phyloP scores from a whole-genome alignment of 352 stramenopile genomes.

The Phytopythium litorale region DNA sequence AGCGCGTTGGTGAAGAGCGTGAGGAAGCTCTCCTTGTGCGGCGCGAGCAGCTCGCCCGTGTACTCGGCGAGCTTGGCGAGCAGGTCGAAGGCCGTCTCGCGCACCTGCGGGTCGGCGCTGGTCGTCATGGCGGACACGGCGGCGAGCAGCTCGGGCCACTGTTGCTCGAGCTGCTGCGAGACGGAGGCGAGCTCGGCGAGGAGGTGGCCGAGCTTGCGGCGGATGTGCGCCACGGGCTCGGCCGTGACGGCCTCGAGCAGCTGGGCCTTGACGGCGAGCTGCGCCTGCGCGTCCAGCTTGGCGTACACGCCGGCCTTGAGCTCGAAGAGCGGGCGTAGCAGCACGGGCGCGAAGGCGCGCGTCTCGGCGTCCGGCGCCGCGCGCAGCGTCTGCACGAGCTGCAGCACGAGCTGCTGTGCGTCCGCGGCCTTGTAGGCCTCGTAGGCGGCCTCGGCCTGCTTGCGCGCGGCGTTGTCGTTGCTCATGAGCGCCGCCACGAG shows the following conservation, averaged over 20 bases:
- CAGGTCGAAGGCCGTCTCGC: conserved; percentile 75
- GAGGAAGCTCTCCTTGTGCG: conserved; percentile 79
- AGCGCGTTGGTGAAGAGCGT: conserved; percentile 72
- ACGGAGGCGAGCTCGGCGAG: conserved; percentile 71
- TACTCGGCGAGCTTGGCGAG: conserved; percentile 75
- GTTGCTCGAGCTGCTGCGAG: conserved; percentile 42
- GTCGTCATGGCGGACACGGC: conserved; percentile 59
- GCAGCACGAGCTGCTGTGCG: conserved; percentile 55
- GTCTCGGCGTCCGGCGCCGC: conserved; percentile 46
- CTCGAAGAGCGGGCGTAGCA: conserved; percentile 75
- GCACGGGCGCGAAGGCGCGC: conserved; percentile 73
- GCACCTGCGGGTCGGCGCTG: conserved; percentile 48
- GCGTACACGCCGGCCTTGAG: conserved; percentile 64
- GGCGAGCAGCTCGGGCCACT: conserved; percentile 70
- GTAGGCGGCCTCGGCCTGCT: conserved; percentile 76
- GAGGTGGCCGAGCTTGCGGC: conserved; percentile 76
- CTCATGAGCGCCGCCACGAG: conserved; percentile 73
- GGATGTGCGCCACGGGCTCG: conserved; percentile 72
- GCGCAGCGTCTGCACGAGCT: conserved; percentile 68
- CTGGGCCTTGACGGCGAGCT: conserved; percentile 60
- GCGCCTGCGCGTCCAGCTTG: conserved; percentile 46
- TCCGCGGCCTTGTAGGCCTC: conserved; percentile 61
- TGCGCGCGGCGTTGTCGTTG: conserved; percentile 69
- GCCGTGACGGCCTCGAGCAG: conserved; percentile 60
- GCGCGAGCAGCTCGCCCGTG: conserved; percentile 51